Conservation (phyloP, 345 rosid species). For the thale cress (Arabidopsis thaliana) region TAIR10.1 NC_003076.8:1929501-1930000, state of each 20-base stretch:
- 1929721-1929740: constrained; percentile 22
- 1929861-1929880: constrained; percentile 37
- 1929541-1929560: constrained; percentile 28
- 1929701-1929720: constrained; percentile 43
- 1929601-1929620: not conserved
- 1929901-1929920: constrained; percentile 43
- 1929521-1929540: constrained; percentile 37
- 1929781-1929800: constrained; percentile 26
- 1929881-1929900: constrained; percentile 41
- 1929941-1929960: constrained; percentile 34
- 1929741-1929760: constrained; percentile 41
- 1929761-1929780: constrained; percentile 45
- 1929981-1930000: constrained; percentile 14
- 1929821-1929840: constrained; percentile 43
- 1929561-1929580: not conserved
- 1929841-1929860: constrained; percentile 40
- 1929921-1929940: constrained; percentile 30
- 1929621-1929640: constrained; percentile 4
- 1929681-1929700: constrained; percentile 39
- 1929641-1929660: not conserved
- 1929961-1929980: constrained; percentile 1
- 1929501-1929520: constrained; percentile 45
- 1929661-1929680: constrained; percentile 14
- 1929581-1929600: not conserved
- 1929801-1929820: constrained; percentile 35